phyloP scores from a whole-genome alignment of 2,329 filamentous ascomycete genomes.

The Lecanicillium sp. region DNA sequence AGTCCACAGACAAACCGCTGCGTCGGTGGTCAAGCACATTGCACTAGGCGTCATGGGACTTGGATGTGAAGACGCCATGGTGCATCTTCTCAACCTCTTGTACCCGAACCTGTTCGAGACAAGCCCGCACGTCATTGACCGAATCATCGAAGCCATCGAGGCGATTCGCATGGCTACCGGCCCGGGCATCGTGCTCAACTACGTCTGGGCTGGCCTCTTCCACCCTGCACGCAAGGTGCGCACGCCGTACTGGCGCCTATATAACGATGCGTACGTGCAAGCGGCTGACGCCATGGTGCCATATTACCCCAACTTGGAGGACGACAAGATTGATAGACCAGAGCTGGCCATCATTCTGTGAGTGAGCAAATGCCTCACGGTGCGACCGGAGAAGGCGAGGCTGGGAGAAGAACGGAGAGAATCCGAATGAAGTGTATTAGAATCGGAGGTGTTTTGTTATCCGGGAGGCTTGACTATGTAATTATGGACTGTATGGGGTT shows the following conservation, averaged over 20 bases:
- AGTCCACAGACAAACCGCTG: slow-evolving; percentile 93
- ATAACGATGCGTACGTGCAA: slow-evolving; percentile 96
- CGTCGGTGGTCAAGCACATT: slow-evolving; percentile 95
- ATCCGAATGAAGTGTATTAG: no score
- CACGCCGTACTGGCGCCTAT: slow-evolving; percentile 90
- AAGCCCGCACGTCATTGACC: slow-evolving; percentile 94
- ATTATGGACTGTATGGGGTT: no score
- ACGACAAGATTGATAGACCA: slow-evolving; percentile 68
- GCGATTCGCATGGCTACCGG: slow-evolving; percentile 91
- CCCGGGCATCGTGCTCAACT: slow-evolving; percentile 90
- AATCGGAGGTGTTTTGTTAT: background rate
- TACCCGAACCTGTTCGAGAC: slow-evolving; percentile 98
- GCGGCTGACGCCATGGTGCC: slow-evolving; percentile 91
- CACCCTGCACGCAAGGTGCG: slow-evolving; percentile 94
- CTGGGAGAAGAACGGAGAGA: no score
- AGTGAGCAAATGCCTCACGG: slow-evolving; percentile 16
- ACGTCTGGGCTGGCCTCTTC: slow-evolving; percentile 95
- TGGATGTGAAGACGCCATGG: slow-evolving; percentile 96
- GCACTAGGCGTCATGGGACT: slow-evolving; percentile 95
- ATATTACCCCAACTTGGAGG: slow-evolving; percentile 83
- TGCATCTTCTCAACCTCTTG: slow-evolving; percentile 91
- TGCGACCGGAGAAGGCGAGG: background rate
- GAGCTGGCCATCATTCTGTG: slow-evolving; percentile 80
- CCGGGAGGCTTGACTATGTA: no score
- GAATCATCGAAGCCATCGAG: slow-evolving; percentile 95